A percentile compares a stretch with the other conserved stretches of the same genome.
Conservation (phyloP, 768 basidiomycete genomes). For the Rhodotorula paludigena region DNA sequence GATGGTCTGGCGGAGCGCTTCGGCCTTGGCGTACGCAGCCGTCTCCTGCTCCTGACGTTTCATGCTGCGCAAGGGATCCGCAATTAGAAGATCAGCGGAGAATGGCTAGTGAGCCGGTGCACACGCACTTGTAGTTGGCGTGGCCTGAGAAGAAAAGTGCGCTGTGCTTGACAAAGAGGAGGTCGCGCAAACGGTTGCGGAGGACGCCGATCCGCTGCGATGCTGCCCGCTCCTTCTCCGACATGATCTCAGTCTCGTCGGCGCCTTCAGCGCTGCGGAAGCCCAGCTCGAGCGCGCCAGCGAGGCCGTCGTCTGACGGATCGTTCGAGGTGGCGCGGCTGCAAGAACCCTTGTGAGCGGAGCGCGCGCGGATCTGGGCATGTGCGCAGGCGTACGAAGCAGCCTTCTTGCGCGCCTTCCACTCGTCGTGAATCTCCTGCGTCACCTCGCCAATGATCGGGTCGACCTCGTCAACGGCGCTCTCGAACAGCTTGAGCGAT, state of each 20-base stretch:
- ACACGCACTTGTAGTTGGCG: conserved; percentile 28
- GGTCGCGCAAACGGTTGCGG: conserved; percentile 32
- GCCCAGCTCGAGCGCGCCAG: conserved; percentile 62
- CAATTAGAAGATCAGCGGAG: background rate
- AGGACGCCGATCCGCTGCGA: conserved; percentile 10
- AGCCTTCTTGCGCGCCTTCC: conserved; percentile 12
- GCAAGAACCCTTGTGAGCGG: no score
- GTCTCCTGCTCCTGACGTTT: conserved; percentile 34
- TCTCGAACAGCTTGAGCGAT: conserved; percentile 27
- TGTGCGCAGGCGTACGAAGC: no score
- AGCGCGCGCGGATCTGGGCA: no score
- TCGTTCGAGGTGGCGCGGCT: background rate
- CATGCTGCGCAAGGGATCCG: conserved; percentile 1
- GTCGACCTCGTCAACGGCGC: conserved; percentile 10
- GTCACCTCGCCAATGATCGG: conserved; percentile 22
- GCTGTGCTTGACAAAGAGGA: conserved; percentile 38
- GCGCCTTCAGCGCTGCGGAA: conserved; percentile 42
- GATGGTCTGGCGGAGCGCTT: conserved; percentile 31
- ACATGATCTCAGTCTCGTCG: background rate
- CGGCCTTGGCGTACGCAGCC: conserved; percentile 32
- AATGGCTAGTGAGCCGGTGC: background rate
- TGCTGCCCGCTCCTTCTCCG: conserved; percentile 11
- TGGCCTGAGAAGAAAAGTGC: conserved; percentile 35
- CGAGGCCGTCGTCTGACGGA: background rate
- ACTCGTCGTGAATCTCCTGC: conserved; percentile 12